Base-by-base conservation (phyloP, 2,329 filamentous ascomycete genomes). In the Hypocrella siamensis region DNA sequence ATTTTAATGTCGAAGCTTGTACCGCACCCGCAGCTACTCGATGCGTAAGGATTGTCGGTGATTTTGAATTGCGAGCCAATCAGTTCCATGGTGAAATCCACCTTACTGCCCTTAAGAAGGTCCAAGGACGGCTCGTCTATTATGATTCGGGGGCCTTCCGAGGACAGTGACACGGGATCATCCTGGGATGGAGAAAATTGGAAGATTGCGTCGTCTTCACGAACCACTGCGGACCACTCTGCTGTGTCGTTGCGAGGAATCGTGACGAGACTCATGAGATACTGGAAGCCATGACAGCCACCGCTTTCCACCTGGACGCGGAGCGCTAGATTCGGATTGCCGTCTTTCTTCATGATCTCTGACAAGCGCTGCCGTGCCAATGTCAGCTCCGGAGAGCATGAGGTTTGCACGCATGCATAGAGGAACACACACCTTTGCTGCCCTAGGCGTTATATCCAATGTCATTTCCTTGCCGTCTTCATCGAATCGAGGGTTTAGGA, bases 211-310 rank as follows among this genome's bases (percentile, higher is more conserved):
- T 98, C 90, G 45, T 96, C 90, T 37, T 85, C 76, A 17, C 69
- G 52, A 6, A 67, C 43, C 5, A 49, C 41, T 2, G 57, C 46
- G 6, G 52, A 44, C 43, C 46, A 48, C 18, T 55, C 46, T 4
- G 51, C 44, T 1, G 51, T 38, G 12, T 51, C 49, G 29, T 51
- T 44, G 5, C 49, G 38, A 0, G 72, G 72, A 1, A 78, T 56
- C 1, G 70, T 72, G 3, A 83, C 78, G 4, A 96, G 67, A 12
- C 77, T 82, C 82, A 98, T 93, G 29, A 93, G 61, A 51, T 98
- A 98, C 53, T 98, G 90, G 54, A 98, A 98, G 31, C 90, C 90
- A 56, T 98, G 90, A 54, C 90, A 98, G 34, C 90, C 90, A 40
- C 90, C 90, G 35, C 79, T 84, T 49, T 93, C 85, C 36, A 98